Evolutionary conservation across 148 eudicot species (phyloP).

Genomic region (Camellia granthamiana): DNA sequence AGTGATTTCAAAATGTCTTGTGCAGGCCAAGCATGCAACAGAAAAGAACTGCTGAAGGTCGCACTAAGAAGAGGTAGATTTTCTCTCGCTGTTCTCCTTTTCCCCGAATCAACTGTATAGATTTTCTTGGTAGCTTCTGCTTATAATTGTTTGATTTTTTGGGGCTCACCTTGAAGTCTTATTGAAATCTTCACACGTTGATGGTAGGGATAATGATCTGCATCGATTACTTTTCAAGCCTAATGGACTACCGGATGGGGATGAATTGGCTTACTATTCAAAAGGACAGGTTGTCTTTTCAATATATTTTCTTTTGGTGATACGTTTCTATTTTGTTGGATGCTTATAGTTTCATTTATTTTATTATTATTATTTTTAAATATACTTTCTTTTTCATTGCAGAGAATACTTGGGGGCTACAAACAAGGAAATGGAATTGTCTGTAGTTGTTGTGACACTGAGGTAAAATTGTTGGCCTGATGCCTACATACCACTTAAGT

Average conservation of each 20-base stretch:
- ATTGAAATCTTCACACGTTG: conserved; percentile 4
- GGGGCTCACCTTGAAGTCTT: conserved; percentile 9
- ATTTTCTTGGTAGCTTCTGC: not conserved
- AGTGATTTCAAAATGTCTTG: not conserved
- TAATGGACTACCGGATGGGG: conserved; percentile 93
- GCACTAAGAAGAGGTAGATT: conserved; percentile 18
- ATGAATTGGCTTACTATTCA: conserved; percentile 75
- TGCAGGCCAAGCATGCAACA: conserved; percentile 14
- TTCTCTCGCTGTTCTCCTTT: not conserved
- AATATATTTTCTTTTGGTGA: not conserved
- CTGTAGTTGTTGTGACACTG: conserved; percentile 69
- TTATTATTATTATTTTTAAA: conserved; percentile 27
- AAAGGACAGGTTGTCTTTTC: conserved; percentile 70
- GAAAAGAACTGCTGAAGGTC: conserved; percentile 15
- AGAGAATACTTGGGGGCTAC: conserved; percentile 76
- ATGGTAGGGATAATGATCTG: conserved; percentile 87
- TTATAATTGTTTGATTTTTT: conserved; percentile 15
- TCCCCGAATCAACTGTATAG: not conserved
- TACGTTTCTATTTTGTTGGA: not conserved
- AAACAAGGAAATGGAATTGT: conserved; percentile 90
- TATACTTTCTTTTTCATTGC: conserved; percentile 12
- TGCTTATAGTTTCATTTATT: not conserved
- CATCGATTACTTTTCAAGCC: conserved; percentile 89
- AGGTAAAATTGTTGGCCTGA: conserved; percentile 47
- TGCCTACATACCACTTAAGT: conserved; percentile 32